Evolutionary conservation across 2,329 filamentous ascomycete genomes (phyloP).

Genomic region (Cryphonectria japonica): DNA sequence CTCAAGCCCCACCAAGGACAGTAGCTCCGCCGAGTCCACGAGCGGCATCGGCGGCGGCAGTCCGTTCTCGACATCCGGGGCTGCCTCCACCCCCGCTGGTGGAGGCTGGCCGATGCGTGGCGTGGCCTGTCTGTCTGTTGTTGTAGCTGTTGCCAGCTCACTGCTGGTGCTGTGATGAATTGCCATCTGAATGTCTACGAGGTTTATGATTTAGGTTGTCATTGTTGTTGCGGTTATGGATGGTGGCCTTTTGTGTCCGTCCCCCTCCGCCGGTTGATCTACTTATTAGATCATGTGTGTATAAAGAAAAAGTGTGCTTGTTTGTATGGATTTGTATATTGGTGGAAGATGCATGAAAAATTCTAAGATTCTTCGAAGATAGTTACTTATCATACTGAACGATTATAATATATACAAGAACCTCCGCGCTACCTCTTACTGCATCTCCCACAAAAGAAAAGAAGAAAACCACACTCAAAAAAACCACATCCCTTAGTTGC

Average conservation of each 20-base stretch:
- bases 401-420: background rate
- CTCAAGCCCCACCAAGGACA: background rate
- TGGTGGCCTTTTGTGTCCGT: background rate
- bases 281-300: background rate
- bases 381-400: background rate
- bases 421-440: background rate
- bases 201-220: background rate
- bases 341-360: background rate
- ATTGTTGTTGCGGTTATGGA: background rate
- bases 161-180: slow-evolving; percentile 3
- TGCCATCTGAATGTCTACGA: background rate
- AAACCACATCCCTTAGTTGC: background rate
- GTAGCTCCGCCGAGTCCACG: background rate
- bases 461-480: background rate
- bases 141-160: background rate
- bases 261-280: background rate
- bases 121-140: background rate
- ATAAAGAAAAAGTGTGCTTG: background rate
- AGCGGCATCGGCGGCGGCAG: slow-evolving; percentile 21
- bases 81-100: background rate
- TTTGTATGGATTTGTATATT: background rate
- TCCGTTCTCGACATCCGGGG: slow-evolving; percentile 16
- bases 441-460: background rate
- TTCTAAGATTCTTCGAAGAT: background rate
- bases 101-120: background rate